Evolutionary conservation across 192 early-diverging fungal genomes (phyloP), one percentile per base, ranked within the genome.

Genomic region (Coemansia sp.): DNA sequence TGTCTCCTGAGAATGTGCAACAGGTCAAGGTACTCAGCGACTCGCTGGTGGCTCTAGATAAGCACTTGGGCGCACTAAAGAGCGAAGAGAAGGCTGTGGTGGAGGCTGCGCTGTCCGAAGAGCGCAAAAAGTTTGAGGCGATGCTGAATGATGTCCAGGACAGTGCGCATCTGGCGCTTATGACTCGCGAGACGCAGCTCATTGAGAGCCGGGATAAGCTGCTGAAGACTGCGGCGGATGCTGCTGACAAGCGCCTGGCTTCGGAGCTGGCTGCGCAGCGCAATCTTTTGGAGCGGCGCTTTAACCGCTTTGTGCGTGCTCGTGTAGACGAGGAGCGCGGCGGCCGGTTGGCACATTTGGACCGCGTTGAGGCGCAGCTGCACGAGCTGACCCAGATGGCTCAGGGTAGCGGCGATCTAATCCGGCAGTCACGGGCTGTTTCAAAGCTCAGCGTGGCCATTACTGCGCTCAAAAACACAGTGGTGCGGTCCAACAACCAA

Each of bases 251-350:
- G 65, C 82, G 85, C 38, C 82, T 92, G 49, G 75, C 81, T n/a
- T 59, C 69, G 22, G 86, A 88, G 64, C 84, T 94, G 49, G 48
- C 78, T 38, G 69, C 75, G 24, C 91, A 95, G 70, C 85, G 84
- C 38, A 80, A 84, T 54, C 83, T 88, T 41, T 78, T 94, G 68
- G 87, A 94, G 76, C 84, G 89, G 49, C 84, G 84, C 55, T 98
- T 91, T 85, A 79, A 88, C 55, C 81, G 86, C 32, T 86, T 94
- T 68, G 87, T 94, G 70, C 89, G 88, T 56, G 75, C 79, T 19
- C 79, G 88, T 29, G 89, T 98, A 25, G 96, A 98, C 60, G 82
- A 90, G 50, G 96, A 98, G 82, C 89, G 96, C 59, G 87, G 86
- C 19, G 93, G 93, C 14, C 90, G 96, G 15, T 78, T 98, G 60